These are phyloP conservation scores for Kodamaea restingae DNA, from an alignment of 805 yeast genomes.

Conservation along the genomic window DNA sequence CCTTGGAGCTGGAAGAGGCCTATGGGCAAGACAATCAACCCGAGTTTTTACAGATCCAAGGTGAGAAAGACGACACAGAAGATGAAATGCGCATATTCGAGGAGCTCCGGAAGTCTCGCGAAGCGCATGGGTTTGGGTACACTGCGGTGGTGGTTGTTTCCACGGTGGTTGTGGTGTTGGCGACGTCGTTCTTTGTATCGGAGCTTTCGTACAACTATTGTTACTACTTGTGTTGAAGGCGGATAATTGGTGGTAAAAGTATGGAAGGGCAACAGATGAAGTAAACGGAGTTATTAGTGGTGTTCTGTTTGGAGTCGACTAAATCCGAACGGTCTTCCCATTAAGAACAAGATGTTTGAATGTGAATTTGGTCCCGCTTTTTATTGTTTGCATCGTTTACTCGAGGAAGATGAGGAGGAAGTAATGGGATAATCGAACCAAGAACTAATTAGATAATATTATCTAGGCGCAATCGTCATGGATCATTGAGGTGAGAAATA, in stretches of 20 bases:
- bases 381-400: too few species aligned
- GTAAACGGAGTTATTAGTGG: too few species aligned
- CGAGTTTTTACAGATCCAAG: too few species aligned
- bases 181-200: slow-evolving; percentile 25
- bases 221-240: slow-evolving; percentile 35
- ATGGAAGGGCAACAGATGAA: not conserved
- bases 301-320: too few species aligned
- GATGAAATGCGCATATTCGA: slow-evolving; percentile 2
- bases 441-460: not conserved
- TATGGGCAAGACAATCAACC: too few species aligned
- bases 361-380: too few species aligned
- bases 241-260: too few species aligned
- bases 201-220: slow-evolving; percentile 36
- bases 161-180: slow-evolving; percentile 10
- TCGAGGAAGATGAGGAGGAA: not conserved
- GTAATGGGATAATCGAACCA: not conserved
- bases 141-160: not conserved
- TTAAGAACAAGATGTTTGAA: not conserved
- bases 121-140: not conserved
- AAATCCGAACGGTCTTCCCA: too few species aligned
- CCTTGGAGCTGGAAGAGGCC: too few species aligned
- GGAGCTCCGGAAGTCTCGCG: slow-evolving; percentile 1
- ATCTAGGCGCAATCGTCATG: too few species aligned
- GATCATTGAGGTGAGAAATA: too few species aligned
- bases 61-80: too few species aligned